Evolutionary conservation across 345 rosid species (phyloP).

Genomic region (Boechera retrofracta): DNA sequence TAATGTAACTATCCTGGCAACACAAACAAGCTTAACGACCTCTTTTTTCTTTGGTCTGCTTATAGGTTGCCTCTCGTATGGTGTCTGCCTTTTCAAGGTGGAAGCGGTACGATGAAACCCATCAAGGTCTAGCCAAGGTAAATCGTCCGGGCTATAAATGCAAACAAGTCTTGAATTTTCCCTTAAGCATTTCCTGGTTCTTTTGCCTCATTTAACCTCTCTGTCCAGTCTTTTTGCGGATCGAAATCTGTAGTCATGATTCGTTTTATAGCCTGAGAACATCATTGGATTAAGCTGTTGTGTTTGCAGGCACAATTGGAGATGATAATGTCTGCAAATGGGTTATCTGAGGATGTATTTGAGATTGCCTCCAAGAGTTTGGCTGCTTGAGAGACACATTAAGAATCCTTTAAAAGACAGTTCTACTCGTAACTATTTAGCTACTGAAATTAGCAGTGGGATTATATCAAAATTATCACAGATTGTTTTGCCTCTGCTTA

Average conservation of each 20-base stretch:
- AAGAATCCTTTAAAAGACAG: constrained; percentile 1
- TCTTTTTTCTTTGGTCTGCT: too few relatives aligned
- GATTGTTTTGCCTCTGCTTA: background rate
- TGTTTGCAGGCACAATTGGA: constrained; percentile 85
- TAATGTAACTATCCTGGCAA: too few relatives aligned
- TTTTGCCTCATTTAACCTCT: background rate
- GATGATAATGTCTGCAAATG: constrained; percentile 88
- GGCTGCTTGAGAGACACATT: constrained; percentile 54
- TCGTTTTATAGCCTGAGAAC: background rate
- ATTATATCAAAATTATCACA: too few relatives aligned
- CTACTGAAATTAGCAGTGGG: too few relatives aligned
- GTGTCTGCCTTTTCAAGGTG: too few relatives aligned
- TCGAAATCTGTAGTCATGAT: background rate
- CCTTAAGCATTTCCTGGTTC: background rate
- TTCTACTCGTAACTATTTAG: background rate
- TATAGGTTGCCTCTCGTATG: too few relatives aligned
- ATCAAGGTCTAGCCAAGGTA: too few relatives aligned
- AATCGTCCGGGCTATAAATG: background rate
- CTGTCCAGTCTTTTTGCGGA: background rate
- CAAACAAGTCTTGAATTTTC: background rate
- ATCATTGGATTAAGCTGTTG: background rate
- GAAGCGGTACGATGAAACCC: too few relatives aligned
- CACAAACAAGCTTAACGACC: too few relatives aligned
- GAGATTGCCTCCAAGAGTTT: constrained; percentile 97
- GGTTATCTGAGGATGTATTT: constrained; percentile 89